A percentile compares a stretch with the other conserved stretches of the same genome.
phyloP scores from a whole-genome alignment of 108 stramenopile genomes.

The Nitzschia palea region DNA sequence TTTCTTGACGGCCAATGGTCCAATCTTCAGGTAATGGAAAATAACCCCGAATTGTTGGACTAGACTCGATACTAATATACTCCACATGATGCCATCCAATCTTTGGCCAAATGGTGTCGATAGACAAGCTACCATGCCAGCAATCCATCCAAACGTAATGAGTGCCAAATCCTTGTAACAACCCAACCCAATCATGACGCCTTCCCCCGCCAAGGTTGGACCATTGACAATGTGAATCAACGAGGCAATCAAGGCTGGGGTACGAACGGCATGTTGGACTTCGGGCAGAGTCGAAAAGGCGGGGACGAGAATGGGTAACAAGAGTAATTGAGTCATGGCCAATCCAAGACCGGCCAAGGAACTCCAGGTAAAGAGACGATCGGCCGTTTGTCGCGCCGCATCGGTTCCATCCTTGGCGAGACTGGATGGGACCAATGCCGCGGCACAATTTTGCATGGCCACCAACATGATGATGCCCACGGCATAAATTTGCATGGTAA shows the following conservation, averaged over 20 bases:
- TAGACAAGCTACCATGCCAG: conserved; percentile 53
- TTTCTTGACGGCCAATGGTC: conserved; percentile 47
- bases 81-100: conserved; percentile 69
- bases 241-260: conserved; percentile 64
- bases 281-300: conserved; percentile 71
- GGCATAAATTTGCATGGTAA: conserved; percentile 77
- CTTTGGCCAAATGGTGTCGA: conserved; percentile 56
- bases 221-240: conserved; percentile 77
- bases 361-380: conserved; percentile 75
- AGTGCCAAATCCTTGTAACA: conserved; percentile 59
- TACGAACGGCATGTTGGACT: conserved; percentile 66
- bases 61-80: conserved; percentile 53
- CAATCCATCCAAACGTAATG: conserved; percentile 53
- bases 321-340: conserved; percentile 44
- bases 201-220: conserved; percentile 76
- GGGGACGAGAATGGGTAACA: conserved; percentile 60
- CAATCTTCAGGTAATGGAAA: conserved; percentile 62
- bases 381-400: conserved; percentile 62
- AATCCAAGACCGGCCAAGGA: conserved; percentile 55
- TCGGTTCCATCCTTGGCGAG: conserved; percentile 49
- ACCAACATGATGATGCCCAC: conserved; percentile 71
- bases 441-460: conserved; percentile 70
- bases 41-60: conserved; percentile 61
- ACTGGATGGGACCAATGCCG: conserved; percentile 60
- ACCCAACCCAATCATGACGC: conserved; percentile 71